Evolutionary conservation across 2,329 filamentous ascomycete genomes (phyloP).

Genomic region (Paramyrothecium sp.): DNA sequence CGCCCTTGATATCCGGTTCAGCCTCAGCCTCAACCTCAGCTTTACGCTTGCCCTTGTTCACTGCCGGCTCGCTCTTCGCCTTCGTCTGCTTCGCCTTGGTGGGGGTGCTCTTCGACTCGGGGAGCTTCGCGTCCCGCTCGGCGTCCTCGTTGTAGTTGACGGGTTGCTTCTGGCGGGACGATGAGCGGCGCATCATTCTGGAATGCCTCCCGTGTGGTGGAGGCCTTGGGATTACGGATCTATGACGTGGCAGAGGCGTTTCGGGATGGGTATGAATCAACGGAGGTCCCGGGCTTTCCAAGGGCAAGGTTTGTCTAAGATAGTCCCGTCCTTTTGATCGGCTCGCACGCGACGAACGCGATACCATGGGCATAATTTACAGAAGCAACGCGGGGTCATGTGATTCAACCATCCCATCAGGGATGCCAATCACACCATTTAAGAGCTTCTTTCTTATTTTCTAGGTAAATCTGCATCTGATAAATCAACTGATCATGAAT

Average conservation of each 20-base stretch:
- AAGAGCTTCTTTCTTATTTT: too few species aligned
- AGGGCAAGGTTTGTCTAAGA: not conserved
- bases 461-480: too few species aligned
- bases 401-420: slow-evolving; percentile 3
- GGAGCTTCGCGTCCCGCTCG: slow-evolving; percentile 11
- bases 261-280: not conserved
- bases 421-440: too few species aligned
- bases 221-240: not conserved
- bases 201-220: not conserved
- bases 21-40: slow-evolving; percentile 12
- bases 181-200: slow-evolving; percentile 29
- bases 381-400: slow-evolving; percentile 9
- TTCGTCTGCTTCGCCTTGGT: slow-evolving; percentile 17
- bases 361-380: not conserved
- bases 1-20: slow-evolving; percentile 20
- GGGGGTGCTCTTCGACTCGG: slow-evolving; percentile 15
- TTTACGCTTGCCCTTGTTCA: slow-evolving; percentile 27
- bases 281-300: not conserved
- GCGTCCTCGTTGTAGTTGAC: slow-evolving; percentile 29
- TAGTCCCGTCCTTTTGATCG: not conserved
- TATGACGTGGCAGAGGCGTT: not conserved
- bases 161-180: slow-evolving; percentile 27
- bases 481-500: too few species aligned
- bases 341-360: not conserved
- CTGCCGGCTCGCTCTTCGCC: not conserved